phyloP scores from a whole-genome alignment of 257 asterid species.

The Petunia axillaris region DNA sequence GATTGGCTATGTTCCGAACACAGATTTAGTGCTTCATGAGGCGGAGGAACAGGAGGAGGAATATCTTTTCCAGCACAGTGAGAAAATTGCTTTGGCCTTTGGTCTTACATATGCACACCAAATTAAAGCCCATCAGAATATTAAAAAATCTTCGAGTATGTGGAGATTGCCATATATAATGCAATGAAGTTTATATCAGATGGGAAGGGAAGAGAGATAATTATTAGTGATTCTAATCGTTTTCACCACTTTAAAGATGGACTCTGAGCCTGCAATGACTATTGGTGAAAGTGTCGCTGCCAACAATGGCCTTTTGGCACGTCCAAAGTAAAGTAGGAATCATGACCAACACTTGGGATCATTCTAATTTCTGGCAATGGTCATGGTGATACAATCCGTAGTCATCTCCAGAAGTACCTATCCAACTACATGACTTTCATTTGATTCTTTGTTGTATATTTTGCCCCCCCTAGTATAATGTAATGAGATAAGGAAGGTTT shows the following conservation, averaged over 20 bases:
- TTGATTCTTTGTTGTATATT: constrained; percentile 4
- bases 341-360: background rate
- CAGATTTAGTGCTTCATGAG: constrained; percentile 69
- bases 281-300: constrained; percentile 53
- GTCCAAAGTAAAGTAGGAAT: background rate
- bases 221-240: constrained; percentile 86
- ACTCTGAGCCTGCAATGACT: constrained; percentile 80
- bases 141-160: constrained; percentile 89
- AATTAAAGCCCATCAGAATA: constrained; percentile 69
- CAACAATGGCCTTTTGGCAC: constrained; percentile 1
- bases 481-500: background rate
- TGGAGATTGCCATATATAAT: constrained; percentile 84
- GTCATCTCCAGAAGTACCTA: constrained; percentile 1
- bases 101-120: constrained; percentile 63
- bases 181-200: constrained; percentile 70
- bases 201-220: constrained; percentile 76
- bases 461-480: background rate
- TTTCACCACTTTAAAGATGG: constrained; percentile 87
- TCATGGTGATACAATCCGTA: constrained; percentile 8
- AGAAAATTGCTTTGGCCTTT: constrained; percentile 81
- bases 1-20: too few species aligned
- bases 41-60: too few species aligned
- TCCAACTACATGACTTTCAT: background rate
- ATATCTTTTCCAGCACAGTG: too few species aligned
- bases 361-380: background rate